Conservation (phyloP, 805 yeast species). For the Spathaspora girioi region DNA sequence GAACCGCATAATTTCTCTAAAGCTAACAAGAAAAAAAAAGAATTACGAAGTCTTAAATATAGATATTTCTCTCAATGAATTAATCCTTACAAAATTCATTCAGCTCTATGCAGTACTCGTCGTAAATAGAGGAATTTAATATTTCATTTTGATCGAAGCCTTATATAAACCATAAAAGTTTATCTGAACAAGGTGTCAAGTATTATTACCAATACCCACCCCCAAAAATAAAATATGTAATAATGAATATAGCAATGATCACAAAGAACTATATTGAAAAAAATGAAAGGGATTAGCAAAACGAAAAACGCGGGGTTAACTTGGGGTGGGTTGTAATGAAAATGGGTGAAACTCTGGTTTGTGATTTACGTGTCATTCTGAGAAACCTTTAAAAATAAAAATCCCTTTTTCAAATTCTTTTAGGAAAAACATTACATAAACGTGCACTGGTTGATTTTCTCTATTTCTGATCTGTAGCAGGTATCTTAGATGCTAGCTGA, state of each 20-base stretch:
- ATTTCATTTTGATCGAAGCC: background rate
- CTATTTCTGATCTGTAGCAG: background rate
- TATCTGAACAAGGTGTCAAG: no score
- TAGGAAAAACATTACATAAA: no score
- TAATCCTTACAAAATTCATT: background rate
- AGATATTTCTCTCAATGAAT: background rate
- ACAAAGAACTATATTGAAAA: no score
- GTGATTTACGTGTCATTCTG: background rate
- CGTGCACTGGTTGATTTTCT: background rate
- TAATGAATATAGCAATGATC: no score
- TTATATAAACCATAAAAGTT: background rate
- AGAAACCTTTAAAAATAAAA: no score
- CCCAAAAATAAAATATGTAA: no score
- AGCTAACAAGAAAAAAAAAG: no score
- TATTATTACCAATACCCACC: no score
- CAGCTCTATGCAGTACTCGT: background rate
- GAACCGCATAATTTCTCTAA: background rate
- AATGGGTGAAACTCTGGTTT: no score
- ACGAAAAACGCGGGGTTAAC: background rate
- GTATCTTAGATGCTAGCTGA: background rate
- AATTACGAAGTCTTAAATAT: no score
- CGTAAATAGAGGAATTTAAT: no score
- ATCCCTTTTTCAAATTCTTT: background rate
- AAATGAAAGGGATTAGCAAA: background rate
- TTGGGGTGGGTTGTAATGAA: background rate